Evolutionary conservation across 1,284 basidiomycete genomes (phyloP).

Genomic region (Cutaneotrichosporon sp.): DNA sequence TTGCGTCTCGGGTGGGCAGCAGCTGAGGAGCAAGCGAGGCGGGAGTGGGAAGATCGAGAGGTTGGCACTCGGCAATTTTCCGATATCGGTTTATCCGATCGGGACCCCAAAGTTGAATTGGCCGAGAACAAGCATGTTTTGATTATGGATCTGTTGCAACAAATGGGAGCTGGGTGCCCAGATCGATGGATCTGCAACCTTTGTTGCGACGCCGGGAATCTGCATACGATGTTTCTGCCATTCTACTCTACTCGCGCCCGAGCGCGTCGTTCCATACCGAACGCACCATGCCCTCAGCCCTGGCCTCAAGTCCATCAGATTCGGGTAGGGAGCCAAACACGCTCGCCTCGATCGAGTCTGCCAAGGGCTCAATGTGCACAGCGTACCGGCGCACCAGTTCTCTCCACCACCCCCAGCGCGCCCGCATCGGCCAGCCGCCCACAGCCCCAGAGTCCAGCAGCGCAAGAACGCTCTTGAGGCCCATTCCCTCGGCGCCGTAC

Average conservation of each 20-base stretch:
- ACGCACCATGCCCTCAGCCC: conserved; percentile 33
- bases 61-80: too few species aligned
- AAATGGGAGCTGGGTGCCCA: too few species aligned
- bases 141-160: too few species aligned
- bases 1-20: too few species aligned
- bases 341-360: conserved; percentile 22
- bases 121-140: too few species aligned
- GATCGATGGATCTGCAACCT: too few species aligned
- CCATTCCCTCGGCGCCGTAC: conserved; percentile 18
- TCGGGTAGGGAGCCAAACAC: conserved; percentile 15
- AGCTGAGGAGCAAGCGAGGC: too few species aligned
- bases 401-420: conserved; percentile 42
- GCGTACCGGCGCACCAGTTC: conserved; percentile 42
- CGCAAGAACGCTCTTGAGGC: conserved; percentile 36
- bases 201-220: too few species aligned
- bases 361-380: conserved; percentile 26
- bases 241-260: conserved; percentile 11
- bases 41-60: too few species aligned
- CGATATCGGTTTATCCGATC: too few species aligned
- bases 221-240: not conserved
- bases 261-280: conserved; percentile 26
- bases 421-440: conserved; percentile 37
- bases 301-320: conserved; percentile 19
- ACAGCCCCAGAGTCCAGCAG: conserved; percentile 36
- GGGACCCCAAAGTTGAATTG: too few species aligned